A percentile compares a stretch with the other conserved stretches of the same genome.
phyloP scores from a whole-genome alignment of 2,329 filamentous ascomycete genomes.

The Cordyceps militaris region DNA sequence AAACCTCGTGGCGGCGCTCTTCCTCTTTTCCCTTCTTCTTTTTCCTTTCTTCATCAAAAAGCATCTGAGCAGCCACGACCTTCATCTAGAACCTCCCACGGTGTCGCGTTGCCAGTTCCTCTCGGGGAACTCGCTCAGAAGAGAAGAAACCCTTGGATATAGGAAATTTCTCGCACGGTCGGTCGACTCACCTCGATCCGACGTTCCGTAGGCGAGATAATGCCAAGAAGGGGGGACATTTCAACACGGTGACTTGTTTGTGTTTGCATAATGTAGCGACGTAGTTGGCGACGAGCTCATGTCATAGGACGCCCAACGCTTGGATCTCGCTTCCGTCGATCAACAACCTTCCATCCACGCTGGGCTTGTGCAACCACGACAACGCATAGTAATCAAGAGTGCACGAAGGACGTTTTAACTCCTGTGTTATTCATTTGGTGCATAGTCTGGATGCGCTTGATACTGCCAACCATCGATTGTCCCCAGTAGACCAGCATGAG shows the following conservation, averaged over 20 bases:
- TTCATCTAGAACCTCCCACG: conserved; percentile 47
- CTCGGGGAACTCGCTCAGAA: conserved; percentile 46
- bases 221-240: conserved; percentile 57
- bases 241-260: conserved; percentile 11
- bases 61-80: conserved; percentile 58
- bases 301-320: too few relatives aligned
- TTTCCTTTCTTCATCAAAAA: conserved; percentile 53
- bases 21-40: conserved; percentile 24
- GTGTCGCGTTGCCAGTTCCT: conserved; percentile 56
- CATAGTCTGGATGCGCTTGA: background rate
- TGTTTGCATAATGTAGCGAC: background rate
- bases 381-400: too few relatives aligned
- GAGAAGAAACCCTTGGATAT: conserved; percentile 52
- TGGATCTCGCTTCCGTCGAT: too few relatives aligned
- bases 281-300: too few relatives aligned
- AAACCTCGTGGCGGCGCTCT: background rate
- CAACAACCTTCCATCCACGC: too few relatives aligned
- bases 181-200: conserved; percentile 23
- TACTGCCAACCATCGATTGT: background rate
- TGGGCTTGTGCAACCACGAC: too few relatives aligned
- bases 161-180: conserved; percentile 51
- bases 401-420: too few relatives aligned
- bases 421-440: too few relatives aligned
- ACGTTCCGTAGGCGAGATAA: conserved; percentile 43
- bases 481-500: background rate